phyloP scores from a whole-genome alignment of 768 basidiomycete genomes.

The Leccinum boreale region DNA sequence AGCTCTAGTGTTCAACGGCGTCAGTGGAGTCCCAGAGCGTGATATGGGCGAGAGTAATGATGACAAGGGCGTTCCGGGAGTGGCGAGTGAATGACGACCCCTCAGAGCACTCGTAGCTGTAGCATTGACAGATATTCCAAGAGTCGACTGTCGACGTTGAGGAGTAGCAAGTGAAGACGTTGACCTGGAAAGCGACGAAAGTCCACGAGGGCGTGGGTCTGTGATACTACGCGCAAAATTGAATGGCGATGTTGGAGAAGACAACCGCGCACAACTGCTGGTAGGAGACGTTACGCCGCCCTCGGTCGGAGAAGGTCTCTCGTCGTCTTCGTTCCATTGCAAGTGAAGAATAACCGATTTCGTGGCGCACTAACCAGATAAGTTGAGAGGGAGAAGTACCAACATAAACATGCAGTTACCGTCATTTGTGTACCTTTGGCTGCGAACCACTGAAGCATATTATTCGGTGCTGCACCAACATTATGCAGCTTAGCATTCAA shows the following conservation, averaged over 20 bases:
- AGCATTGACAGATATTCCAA: slow-evolving; percentile 35
- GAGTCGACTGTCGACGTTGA: slow-evolving; percentile 33
- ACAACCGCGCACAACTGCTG: slow-evolving; percentile 17
- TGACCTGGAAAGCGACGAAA: slow-evolving; percentile 55
- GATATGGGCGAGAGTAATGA: slow-evolving; percentile 29
- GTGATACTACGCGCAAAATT: slow-evolving; percentile 15
- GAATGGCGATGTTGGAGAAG: slow-evolving; percentile 28
- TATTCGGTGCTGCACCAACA: slow-evolving; percentile 78
- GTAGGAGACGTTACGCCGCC: slow-evolving; percentile 25
- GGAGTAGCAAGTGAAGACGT: slow-evolving; percentile 45
- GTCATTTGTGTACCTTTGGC: slow-evolving; percentile 91
- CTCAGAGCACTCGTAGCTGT: slow-evolving; percentile 32
- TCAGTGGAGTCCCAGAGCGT: slow-evolving; percentile 34
- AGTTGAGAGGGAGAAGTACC: neutral
- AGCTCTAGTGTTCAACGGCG: slow-evolving; percentile 22
- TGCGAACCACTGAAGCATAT: slow-evolving; percentile 94
- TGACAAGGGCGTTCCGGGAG: slow-evolving; percentile 39
- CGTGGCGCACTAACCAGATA: slow-evolving; percentile 67
- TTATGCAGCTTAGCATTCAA: slow-evolving; percentile 67
- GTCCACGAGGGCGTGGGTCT: slow-evolving; percentile 41
- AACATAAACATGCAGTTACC: slow-evolving; percentile 39
- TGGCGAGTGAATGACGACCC: slow-evolving; percentile 42
- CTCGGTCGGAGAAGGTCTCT: slow-evolving; percentile 14
- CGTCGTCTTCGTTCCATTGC: slow-evolving; percentile 78
- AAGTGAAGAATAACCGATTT: slow-evolving; percentile 83